A percentile compares a stretch with the other conserved stretches of the same genome.
Evolutionary conservation across 2,329 filamentous ascomycete species (phyloP).

Genomic region (Metarhizium brunneum): DNA sequence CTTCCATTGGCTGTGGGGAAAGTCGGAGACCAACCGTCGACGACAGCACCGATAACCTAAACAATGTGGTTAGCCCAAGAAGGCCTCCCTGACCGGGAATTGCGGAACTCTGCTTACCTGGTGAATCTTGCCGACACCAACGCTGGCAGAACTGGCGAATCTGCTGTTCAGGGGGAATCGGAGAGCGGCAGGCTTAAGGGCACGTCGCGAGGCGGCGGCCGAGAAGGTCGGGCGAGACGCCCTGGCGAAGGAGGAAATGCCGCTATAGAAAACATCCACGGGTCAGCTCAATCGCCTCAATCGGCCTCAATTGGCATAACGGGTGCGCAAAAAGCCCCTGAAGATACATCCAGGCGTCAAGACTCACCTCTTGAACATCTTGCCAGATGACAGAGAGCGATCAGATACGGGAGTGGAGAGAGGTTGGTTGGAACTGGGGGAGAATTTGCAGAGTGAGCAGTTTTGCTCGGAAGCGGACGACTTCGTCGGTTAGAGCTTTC

Average conservation of each 20-base stretch:
- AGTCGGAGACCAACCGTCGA: constrained; percentile 67
- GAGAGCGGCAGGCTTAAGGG: constrained; percentile 46
- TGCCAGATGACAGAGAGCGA: constrained; percentile 60
- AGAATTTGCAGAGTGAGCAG: constrained; percentile 41
- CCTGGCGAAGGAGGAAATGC: constrained; percentile 56
- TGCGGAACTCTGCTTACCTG: constrained; percentile 39
- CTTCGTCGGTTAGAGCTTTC: constrained; percentile 37
- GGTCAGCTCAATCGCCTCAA: constrained; percentile 40
- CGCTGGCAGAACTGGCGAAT: constrained; percentile 49
- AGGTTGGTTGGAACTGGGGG: constrained; percentile 39
- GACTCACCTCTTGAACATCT: constrained; percentile 78
- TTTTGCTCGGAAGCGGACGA: constrained; percentile 34
- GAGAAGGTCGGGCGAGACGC: constrained; percentile 52
- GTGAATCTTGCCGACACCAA: constrained; percentile 59
- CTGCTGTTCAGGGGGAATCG: constrained; percentile 46
- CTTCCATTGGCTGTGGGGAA: not conserved
- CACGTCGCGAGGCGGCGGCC: constrained; percentile 47
- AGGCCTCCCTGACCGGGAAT: constrained; percentile 1
- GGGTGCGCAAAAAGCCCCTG: constrained; percentile 13
- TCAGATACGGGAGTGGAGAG: constrained; percentile 50
- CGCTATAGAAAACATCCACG: constrained; percentile 35
- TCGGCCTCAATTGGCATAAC: constrained; percentile 38
- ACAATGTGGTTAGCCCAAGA: constrained; percentile 40
- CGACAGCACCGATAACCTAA: constrained; percentile 97
- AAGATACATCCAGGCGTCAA: constrained; percentile 19